Base-by-base conservation (phyloP, 805 yeast genomes). In the Lipomyces chichibuensis region DNA sequence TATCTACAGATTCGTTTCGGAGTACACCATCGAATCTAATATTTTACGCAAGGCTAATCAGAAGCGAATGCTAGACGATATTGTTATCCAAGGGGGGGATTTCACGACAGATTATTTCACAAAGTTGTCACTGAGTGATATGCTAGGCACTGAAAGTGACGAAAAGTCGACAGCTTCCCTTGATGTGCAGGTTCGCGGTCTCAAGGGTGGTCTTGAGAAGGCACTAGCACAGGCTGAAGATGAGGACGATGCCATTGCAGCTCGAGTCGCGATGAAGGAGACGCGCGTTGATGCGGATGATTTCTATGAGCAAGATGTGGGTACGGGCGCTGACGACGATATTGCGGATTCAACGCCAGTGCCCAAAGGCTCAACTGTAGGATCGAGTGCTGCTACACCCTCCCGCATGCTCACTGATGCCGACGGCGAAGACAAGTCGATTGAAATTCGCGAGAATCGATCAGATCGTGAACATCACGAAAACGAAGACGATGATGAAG, bases 91-190 rank as follows among this genome's bases (percentile, higher is more conserved):
- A 80, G 97, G 93, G 62, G 99, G 99, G 77, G 98, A 94, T 73
- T 95, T 95, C 79, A 95, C 98, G 0, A 96, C 99, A 0, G 99
- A 96, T 77, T 95, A 93, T 77, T 90, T 96, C 76, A 89, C 92
- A 37, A 91, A 91, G 75, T 81, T 93, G 62, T 90, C 97, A 0
- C 94, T 93, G 5, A 84, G 87, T 67, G 98, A 94, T 76, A 80
- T 94, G 69, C 84, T 94, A 2, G 96, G 96, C 17, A 62, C 59
- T 27, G 66, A 59, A 29, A 76, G 71, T 20, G 76, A 71, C 13
- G 74, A 69, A 2, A 59, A 39, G 20, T 72, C 67, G 23, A 74
- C 60, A 7, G 57, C 51, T 20, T 61, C 74, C 74, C 33, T 53
- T 23, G 55, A 17, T 17, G 55, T 17, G 54, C 39, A 54, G 56